Conservation (phyloP, 352 stramenopile genomes). For the Thalassiosira hispida region DNA sequence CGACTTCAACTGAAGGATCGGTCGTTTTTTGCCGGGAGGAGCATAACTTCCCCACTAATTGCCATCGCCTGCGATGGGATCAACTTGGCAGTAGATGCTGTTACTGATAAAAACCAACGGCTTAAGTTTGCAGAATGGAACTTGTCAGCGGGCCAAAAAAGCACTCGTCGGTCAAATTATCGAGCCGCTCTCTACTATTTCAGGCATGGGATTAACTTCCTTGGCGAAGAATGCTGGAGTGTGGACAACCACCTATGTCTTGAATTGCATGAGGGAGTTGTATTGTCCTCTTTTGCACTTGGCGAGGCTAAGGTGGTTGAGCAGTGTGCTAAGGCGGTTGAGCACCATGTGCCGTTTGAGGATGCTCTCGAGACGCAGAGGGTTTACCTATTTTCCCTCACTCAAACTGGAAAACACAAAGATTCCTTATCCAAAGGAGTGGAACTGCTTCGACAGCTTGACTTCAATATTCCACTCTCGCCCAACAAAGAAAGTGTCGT, state of each 20-base stretch:
- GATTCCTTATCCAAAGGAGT: conserved; percentile 9
- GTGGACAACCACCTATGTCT: neutral
- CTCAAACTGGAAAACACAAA: neutral
- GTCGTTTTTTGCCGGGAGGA: neutral
- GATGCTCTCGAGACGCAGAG: neutral
- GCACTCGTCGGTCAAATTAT: neutral
- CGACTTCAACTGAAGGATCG: conserved; percentile 18
- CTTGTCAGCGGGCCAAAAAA: conserved; percentile 3
- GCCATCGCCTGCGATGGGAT: conserved; percentile 8
- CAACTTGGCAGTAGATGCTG: neutral
- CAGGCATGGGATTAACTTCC: conserved; percentile 6
- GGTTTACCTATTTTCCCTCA: neutral
- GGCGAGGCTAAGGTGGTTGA: conserved; percentile 3
- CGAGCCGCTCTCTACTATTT: conserved; percentile 10
- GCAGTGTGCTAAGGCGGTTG: neutral
- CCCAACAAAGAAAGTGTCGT: neutral
- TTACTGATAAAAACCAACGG: neutral
- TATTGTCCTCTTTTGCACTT: conserved; percentile 18
- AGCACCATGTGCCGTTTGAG: conserved; percentile 2
- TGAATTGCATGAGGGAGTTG: conserved; percentile 7
- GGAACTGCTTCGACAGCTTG: neutral
- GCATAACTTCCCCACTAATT: conserved; percentile 1
- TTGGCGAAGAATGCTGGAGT: neutral
- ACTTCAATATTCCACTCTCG: conserved; percentile 7
- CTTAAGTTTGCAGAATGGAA: conserved; percentile 12